phyloP scores from a whole-genome alignment of 306 rosid species.

The Trifolium repens region DNA sequence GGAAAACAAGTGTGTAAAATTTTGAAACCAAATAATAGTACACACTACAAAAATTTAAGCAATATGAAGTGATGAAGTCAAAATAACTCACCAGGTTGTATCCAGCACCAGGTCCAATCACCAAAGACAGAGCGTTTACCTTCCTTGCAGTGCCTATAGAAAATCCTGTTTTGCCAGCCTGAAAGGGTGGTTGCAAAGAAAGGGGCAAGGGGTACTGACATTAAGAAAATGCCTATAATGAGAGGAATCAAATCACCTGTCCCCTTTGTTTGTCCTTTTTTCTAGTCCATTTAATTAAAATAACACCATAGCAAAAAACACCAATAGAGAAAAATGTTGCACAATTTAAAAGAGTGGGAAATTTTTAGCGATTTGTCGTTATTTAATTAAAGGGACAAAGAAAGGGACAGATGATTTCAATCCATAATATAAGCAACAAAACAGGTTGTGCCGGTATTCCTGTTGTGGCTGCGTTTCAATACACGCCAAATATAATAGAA shows the following conservation, averaged over 20 bases:
- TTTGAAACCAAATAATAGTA: constrained; percentile 26
- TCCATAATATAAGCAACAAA: constrained; percentile 37
- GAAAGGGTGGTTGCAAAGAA: constrained; percentile 45
- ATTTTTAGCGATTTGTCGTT: background rate
- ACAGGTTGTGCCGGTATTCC: constrained; percentile 38
- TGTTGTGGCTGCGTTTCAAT: constrained; percentile 36
- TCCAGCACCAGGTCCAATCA: constrained; percentile 96
- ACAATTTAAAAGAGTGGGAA: background rate
- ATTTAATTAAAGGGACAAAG: constrained; percentile 14
- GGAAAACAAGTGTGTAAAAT: constrained; percentile 26
- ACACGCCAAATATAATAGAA: constrained; percentile 29
- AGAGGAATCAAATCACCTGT: constrained; percentile 24
- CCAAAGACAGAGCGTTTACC: constrained; percentile 66
- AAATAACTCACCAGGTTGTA: constrained; percentile 78
- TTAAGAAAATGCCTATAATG: constrained; percentile 31
- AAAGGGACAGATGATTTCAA: constrained; percentile 27
- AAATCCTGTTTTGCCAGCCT: constrained; percentile 77
- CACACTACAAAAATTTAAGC: constrained; percentile 27
- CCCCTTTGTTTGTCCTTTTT: constrained; percentile 29
- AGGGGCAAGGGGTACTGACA: constrained; percentile 27
- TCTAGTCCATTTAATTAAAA: constrained; percentile 26
- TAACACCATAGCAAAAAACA: background rate
- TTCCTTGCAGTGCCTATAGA: constrained; percentile 78
- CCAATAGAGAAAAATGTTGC: background rate
- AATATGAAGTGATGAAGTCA: constrained; percentile 17